A percentile compares a stretch with the other conserved stretches of the same genome.
phyloP scores from a whole-genome alignment of 257 asterid genomes.

The Solanum virginianum region DNA sequence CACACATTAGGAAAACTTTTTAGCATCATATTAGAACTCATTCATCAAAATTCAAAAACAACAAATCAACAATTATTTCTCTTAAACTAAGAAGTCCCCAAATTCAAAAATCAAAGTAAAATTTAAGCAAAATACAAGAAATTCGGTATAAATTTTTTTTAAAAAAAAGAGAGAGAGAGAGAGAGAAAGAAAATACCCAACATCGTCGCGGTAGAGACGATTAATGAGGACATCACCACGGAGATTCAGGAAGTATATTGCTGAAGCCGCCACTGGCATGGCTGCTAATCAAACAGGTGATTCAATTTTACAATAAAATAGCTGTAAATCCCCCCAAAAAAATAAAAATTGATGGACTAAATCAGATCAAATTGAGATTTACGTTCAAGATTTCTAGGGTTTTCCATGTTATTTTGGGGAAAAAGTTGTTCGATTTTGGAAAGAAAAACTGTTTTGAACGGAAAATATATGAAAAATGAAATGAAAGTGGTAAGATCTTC shows the following conservation, averaged over 20 bases:
- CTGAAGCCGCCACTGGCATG: constrained; percentile 99
- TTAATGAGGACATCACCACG: constrained; percentile 98
- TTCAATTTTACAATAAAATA: not conserved
- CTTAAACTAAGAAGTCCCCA: not conserved
- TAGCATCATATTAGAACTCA: not conserved
- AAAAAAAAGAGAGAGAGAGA: too few species aligned
- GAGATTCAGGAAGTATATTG: constrained; percentile 87
- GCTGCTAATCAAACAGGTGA: constrained; percentile 3
- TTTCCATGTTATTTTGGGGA: not conserved
- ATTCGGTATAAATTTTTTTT: not conserved
- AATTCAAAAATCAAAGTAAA: not conserved
- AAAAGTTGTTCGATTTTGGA: not conserved
- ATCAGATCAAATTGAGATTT: not conserved
- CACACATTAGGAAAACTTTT: not conserved
- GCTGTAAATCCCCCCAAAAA: not conserved
- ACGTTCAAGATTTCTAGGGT: not conserved
- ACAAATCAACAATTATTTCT: not conserved
- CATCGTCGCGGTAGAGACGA: constrained; percentile 97
- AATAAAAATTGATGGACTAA: not conserved
- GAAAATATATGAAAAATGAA: not conserved
- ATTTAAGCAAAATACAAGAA: not conserved
- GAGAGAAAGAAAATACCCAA: constrained; percentile 43
- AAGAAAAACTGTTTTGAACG: not conserved
- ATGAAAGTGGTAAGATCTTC: not conserved
- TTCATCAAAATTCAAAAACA: not conserved